These are phyloP conservation scores for Rutstroemia sp. DNA, from an alignment of 2,329 filamentous ascomycete genomes.

Conservation along the genomic window DNA sequence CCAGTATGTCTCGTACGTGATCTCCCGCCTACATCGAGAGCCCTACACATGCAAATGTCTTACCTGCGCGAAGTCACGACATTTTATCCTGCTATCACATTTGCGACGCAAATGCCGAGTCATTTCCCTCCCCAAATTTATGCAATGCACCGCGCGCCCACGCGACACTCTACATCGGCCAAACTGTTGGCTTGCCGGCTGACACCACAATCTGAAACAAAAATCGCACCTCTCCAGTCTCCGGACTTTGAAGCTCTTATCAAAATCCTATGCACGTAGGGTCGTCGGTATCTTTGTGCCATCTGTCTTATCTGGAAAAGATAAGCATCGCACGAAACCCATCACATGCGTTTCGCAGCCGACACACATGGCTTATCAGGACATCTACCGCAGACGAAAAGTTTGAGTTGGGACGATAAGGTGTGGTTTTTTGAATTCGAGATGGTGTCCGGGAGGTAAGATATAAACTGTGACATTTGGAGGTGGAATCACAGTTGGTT, in stretches of 20 bases:
- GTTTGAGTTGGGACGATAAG: neutral
- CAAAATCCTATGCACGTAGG: neutral
- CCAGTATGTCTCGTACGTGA: no score
- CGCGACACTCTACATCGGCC: no score
- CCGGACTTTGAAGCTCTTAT: neutral
- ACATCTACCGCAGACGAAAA: neutral
- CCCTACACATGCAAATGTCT: no score
- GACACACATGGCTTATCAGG: conserved; percentile 6
- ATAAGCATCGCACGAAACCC: conserved; percentile 1
- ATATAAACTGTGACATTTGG: neutral
- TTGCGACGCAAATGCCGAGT: no score
- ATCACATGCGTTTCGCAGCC: conserved; percentile 9
- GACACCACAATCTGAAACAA: no score
- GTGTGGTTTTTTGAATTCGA: neutral
- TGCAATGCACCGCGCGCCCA: no score
- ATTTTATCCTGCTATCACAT: no score
- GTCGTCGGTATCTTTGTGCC: neutral
- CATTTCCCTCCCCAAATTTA: no score
- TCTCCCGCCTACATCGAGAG: no score
- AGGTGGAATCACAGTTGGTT: no score
- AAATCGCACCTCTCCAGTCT: neutral
- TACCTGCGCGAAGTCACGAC: no score
- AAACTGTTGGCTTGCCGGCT: no score
- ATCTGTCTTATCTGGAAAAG: conserved; percentile 2
- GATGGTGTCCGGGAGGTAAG: neutral